These are phyloP conservation scores for Aspergillus pseudoglaucus DNA, from an alignment of 2,329 filamentous ascomycete genomes.

Conservation along the genomic window DNA sequence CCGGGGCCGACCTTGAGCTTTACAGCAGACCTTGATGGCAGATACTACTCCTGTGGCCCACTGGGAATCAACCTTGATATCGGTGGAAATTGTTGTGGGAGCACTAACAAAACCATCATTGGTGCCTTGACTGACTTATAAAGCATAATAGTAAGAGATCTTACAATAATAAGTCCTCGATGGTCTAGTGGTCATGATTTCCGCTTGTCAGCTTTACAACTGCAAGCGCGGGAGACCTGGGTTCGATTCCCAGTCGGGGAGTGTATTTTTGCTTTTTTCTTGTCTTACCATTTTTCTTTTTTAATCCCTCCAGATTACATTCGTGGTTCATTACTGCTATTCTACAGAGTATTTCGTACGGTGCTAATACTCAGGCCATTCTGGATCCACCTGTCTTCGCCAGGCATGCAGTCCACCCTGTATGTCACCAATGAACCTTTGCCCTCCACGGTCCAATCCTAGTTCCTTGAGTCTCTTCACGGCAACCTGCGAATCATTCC, in stretches of 20 bases:
- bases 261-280: background rate
- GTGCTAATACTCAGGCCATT: slow-evolving; percentile 35
- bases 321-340: background rate
- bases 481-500: slow-evolving; percentile 44
- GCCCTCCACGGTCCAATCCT: slow-evolving; percentile 26
- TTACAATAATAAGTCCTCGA: background rate
- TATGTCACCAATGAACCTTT: slow-evolving; percentile 36
- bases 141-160: too few species aligned
- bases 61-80: too few species aligned
- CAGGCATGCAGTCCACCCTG: slow-evolving; percentile 38
- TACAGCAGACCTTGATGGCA: too few species aligned
- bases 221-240: slow-evolving; percentile 28
- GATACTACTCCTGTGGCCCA: too few species aligned
- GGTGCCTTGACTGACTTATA: too few species aligned
- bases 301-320: slow-evolving; percentile 1
- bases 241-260: slow-evolving; percentile 25
- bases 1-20: too few species aligned
- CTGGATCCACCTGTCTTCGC: slow-evolving; percentile 35
- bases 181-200: slow-evolving; percentile 14
- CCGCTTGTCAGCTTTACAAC: slow-evolving; percentile 8
- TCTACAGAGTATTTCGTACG: background rate
- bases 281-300: background rate
- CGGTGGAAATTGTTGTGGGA: too few species aligned
- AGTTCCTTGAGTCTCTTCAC: slow-evolving; percentile 37
- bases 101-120: too few species aligned